Evolutionary conservation across 768 basidiomycete genomes (phyloP), one percentile per base, ranked within the genome.

Genomic region (Stropharia rugosoannulata): DNA sequence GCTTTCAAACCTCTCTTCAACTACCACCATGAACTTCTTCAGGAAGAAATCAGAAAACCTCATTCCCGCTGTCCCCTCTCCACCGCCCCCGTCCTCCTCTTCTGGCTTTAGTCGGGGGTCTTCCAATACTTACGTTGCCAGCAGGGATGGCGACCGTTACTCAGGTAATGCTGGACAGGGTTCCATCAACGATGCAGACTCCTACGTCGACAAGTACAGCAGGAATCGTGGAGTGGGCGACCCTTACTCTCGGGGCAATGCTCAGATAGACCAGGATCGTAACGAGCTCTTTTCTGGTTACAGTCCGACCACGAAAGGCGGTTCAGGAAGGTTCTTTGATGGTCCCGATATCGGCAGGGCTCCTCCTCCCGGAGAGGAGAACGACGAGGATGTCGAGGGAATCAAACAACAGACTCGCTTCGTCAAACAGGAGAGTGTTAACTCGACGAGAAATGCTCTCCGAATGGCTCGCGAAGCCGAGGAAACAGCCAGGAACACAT

Each of bases 391-490:
- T 59, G 76, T 95, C 5, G 96, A 99, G 73, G 93, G 88, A 22
- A 98, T 99, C 73, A 98, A 97, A 74, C 85, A 92, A 64, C 88
- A 95, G 72, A 94, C 91, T 57, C 81, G 86, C 54, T 90, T 83
- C 65, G 68, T 89, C 58, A 98, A 99, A 74, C 94, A 98, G 72
- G 95, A 98, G 64, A 89, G 86, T 66, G 87, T 95, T 45, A 86
- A 84, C 52, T 89, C 90, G 13, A 90, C 94, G 1, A 78, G 95
- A 63, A 98, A 98, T 72, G 96, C 96, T 11, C 79, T 99, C 49
- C 82, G 94, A 41, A 80, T 98, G 68, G 96, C 95, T 38, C 80
- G 88, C n/a, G 95, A 98, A 70, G 94, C 96, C 0, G 96, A 98
- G 71, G 96, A 99, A 70, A 96, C 94, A 10, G 96, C 91, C 35